These are phyloP conservation scores for Starmerella gropengiesseri DNA, from an alignment of 805 yeast genomes.

Conservation along the genomic window DNA sequence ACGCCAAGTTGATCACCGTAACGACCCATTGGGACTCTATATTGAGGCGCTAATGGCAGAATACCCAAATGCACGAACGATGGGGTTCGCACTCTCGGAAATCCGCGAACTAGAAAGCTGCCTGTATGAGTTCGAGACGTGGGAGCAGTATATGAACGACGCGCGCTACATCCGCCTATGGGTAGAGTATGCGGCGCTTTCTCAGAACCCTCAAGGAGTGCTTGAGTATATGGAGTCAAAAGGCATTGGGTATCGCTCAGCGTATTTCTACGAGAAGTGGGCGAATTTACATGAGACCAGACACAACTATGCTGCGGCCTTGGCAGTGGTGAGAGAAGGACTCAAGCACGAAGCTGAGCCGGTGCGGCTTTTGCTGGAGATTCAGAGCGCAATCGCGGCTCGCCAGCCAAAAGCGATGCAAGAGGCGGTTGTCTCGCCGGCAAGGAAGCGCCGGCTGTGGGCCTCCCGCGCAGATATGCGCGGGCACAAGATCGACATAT, in stretches of 20 bases:
- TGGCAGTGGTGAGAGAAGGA: constrained; percentile 48
- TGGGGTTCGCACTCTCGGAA: neutral
- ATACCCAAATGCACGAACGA: neutral
- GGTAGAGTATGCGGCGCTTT: constrained; percentile 61
- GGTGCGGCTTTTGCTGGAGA: no score
- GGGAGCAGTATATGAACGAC: constrained; percentile 58
- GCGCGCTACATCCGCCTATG: constrained; percentile 70
- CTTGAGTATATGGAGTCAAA: constrained; percentile 61
- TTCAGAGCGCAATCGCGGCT: no score
- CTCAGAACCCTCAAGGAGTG: constrained; percentile 59
- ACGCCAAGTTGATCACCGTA: no score
- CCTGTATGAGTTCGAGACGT: constrained; percentile 47
- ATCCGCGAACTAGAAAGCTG: neutral
- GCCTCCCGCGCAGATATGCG: no score
- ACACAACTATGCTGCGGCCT: constrained; percentile 43
- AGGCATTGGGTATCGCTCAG: constrained; percentile 55
- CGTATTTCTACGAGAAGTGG: constrained; percentile 70
- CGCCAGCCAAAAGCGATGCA: no score
- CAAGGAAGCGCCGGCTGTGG: no score
- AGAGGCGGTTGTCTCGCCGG: no score
- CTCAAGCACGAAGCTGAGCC: constrained; percentile 59
- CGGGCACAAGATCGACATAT: no score
- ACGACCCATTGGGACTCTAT: no score
- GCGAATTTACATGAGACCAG: constrained; percentile 49
- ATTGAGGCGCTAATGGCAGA: neutral